Evolutionary conservation across 2,329 filamentous ascomycete species (phyloP), one percentile per base, ranked within the genome.

Genomic region (Cladophialophora carrionii): DNA sequence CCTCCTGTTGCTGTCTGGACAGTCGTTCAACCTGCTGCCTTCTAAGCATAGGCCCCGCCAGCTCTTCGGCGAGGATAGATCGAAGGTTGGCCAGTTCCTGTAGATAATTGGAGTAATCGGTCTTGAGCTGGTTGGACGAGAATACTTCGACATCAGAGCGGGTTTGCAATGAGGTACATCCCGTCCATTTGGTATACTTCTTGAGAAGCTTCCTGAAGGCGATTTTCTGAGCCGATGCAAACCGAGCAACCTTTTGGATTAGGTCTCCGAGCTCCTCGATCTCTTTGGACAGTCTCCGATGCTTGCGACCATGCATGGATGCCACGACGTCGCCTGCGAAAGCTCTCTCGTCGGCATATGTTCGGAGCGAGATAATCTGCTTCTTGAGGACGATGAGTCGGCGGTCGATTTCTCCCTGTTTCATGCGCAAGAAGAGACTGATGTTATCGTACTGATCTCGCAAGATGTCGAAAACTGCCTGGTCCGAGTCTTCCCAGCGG

Each of bases 121-220:
- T 65, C 20, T 64, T 53, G 24, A 72, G 59, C 29, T 71, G 65
- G 9, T 67, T 66, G n/a, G 66, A 70, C 12, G 66, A 68, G 54
- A 91, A 81, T 26, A 94, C 78, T 70, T 88, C 84, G 32, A 88
- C 83, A 66, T 85, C 86, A 76, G 95, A 90, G 26, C 88, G 85
- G 53, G 81, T 79, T 66, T 85, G 84, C 24, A 95, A 80, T 0
- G 84, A 82, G 5, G 81, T 81, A 24, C 90, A 92, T 48, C 87
- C 87, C 2, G 91, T 94, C 91, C 91, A 95, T 83, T 92, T 93
- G 83, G 89, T 81, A 78, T 95, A 94, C 75, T 96, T 96, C 76
- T 94, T 95, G 37, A 93, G 80, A 43, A 96, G 88, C 78, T 96
- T 96, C 62, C 86, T 85, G 72, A 96, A 93, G 3, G 89, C 91